Evolutionary conservation across 768 basidiomycete genomes (phyloP).

Genomic region (Gloeostereum incarnatum): DNA sequence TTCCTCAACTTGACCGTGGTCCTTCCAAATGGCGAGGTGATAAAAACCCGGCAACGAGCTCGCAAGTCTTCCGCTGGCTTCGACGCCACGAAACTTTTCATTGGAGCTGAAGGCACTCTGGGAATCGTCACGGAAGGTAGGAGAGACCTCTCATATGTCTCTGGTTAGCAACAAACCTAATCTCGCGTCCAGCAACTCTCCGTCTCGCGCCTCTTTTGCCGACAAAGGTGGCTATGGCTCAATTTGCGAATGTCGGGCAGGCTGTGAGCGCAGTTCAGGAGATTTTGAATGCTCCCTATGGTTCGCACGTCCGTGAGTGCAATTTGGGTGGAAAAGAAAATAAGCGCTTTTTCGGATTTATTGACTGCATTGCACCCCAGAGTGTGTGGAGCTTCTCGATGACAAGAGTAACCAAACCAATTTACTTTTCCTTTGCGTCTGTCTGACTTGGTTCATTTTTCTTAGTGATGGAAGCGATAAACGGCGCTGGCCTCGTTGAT

Average conservation of each 20-base stretch:
- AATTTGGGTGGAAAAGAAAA: neutral
- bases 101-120: conserved; percentile 84
- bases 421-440: neutral
- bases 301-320: conserved; percentile 64
- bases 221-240: conserved; percentile 80
- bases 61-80: conserved; percentile 85
- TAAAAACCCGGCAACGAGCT: conserved; percentile 74
- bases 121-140: conserved; percentile 84
- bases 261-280: conserved; percentile 81
- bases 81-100: conserved; percentile 81
- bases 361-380: conserved; percentile 22
- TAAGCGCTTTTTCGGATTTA: too few relatives aligned
- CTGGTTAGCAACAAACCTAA: neutral
- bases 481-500: conserved; percentile 52
- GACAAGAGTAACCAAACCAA: conserved; percentile 42
- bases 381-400: conserved; percentile 86
- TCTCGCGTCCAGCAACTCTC: conserved; percentile 51
- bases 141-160: conserved; percentile 1
- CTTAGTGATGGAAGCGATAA: conserved; percentile 72
- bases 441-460: neutral
- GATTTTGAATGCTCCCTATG: conserved; percentile 59
- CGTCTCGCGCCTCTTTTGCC: conserved; percentile 75
- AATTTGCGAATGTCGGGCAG: conserved; percentile 70
- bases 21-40: conserved; percentile 74
- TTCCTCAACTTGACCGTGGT: conserved; percentile 84